These are phyloP conservation scores for Aspergillus fructus DNA, from an alignment of 2,329 filamentous ascomycete species.

Conservation along the genomic window DNA sequence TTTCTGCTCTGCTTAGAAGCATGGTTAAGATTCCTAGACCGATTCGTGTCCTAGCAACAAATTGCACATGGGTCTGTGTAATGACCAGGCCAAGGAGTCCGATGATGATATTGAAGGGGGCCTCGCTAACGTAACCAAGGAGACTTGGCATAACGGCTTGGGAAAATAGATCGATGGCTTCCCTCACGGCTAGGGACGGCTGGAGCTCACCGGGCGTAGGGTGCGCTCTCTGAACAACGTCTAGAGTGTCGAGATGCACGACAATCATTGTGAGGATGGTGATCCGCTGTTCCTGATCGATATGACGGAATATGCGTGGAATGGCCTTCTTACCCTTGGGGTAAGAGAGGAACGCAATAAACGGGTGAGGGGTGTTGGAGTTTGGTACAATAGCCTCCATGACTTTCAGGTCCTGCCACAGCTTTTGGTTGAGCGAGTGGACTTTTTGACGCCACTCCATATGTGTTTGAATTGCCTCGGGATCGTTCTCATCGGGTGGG, in stretches of 20 bases:
- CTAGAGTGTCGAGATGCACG: conserved; percentile 85
- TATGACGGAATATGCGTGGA: conserved; percentile 89
- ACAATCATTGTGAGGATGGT: conserved; percentile 96
- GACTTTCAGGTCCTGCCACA: conserved; percentile 88
- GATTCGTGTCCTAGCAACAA: conserved; percentile 82
- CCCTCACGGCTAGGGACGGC: conserved; percentile 74
- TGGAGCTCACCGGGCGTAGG: conserved; percentile 70
- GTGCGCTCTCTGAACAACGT: conserved; percentile 81
- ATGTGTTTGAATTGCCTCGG: conserved; percentile 69
- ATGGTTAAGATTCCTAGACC: conserved; percentile 89
- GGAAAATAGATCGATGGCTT: conserved; percentile 90
- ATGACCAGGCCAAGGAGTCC: conserved; percentile 84
- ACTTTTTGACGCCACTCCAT: conserved; percentile 76
- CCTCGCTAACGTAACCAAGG: conserved; percentile 87
- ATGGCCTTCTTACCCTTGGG: conserved; percentile 96
- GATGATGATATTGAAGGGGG: conserved; percentile 84
- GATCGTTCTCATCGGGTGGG: conserved; percentile 63
- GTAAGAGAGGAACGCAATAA: conserved; percentile 93
- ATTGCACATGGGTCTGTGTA: conserved; percentile 75
- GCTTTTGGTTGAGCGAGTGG: conserved; percentile 69
- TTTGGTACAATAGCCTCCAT: conserved; percentile 83
- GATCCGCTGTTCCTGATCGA: conserved; percentile 83
- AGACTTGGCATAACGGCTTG: conserved; percentile 85
- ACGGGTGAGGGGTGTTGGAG: conserved; percentile 73
- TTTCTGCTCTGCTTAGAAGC: conserved; percentile 88